Base-by-base conservation (phyloP, 768 basidiomycete genomes). In the Termitomyces heimii region DNA sequence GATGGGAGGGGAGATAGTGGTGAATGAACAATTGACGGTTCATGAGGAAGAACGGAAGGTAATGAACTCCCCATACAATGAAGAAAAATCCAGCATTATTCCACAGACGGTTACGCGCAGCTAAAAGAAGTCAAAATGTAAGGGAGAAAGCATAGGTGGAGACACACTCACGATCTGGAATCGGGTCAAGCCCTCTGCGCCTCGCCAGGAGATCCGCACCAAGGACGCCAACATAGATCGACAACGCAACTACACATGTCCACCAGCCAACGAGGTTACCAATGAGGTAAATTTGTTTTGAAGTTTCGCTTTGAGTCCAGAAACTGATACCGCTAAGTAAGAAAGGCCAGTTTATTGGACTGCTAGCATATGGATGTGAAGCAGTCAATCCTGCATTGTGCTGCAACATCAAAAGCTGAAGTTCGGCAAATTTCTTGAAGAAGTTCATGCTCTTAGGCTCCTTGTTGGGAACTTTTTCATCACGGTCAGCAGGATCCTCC, bases 321-420 rank as follows among this genome's bases (percentile, higher is more conserved):
- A 98, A 98, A 68, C 93, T 95, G 75, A 99, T 98, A 49, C 97
- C 97, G 60, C 79, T 92, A 29, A 98, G 73, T 39, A 94, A 82
- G 85, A 98, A 98, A 6, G 97, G 97, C 97, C 97, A 99, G 69
- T 96, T 94, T 73, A 98, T 87, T 5, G 97, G 94, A n/a, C 80
- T 80, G 58, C 90, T 92, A 4, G 97, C 94, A 69, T 99, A 99
- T 42, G 97, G 97, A 68, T 99, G 97, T 4, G 89, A 91, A n/a
- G 94, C 91, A 26, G 94, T 96, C 61, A 99, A 78, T 22, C 94
- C 97, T n/a, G 97, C 95, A 66, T 99, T 99, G 76, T 99, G 97
- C 68, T 97, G 94, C 62, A 98, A 74, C 96, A 98, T 98, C 55
- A 96, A 76, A 44, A 96, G 73, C 66, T 99, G 97, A 32, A 98